Conservation (phyloP, 106 monocot genomes). For the Iris macrosiphon region DNA sequence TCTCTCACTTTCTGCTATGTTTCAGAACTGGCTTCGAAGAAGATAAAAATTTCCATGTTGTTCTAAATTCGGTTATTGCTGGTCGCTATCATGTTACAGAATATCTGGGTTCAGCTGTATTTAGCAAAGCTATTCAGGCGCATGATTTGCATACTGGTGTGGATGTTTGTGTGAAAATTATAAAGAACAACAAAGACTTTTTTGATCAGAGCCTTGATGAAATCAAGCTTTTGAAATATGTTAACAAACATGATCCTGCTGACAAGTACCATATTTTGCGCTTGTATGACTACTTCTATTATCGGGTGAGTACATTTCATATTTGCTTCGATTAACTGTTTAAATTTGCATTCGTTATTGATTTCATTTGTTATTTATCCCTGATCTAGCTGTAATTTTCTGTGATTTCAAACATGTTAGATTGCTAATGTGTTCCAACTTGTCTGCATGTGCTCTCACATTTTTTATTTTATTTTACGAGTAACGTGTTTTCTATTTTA, state of each 20-base stretch:
- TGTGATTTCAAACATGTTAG: not conserved
- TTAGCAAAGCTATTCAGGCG: conserved; percentile 99
- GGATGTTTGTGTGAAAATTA: conserved; percentile 99
- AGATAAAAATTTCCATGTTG: conserved; percentile 97
- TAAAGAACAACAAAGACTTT: conserved; percentile 99
- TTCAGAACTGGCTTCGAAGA: conserved; percentile 99
- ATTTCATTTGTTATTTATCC: too few species aligned
- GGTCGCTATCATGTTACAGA: conserved; percentile 99
- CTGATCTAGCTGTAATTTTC: too few species aligned
- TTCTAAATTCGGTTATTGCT: conserved; percentile 96
- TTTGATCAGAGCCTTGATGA: conserved; percentile 99
- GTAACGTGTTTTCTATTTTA: too few species aligned
- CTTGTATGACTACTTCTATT: conserved; percentile 97
- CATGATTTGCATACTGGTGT: conserved; percentile 98
- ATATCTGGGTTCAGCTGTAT: conserved; percentile 94
- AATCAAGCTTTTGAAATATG: conserved; percentile 97
- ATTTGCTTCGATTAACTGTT: not conserved
- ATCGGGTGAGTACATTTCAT: conserved; percentile 58
- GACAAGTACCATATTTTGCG: conserved; percentile 95
- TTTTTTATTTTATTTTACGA: too few species aligned
- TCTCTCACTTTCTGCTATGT: too few species aligned
- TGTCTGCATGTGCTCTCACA: too few species aligned
- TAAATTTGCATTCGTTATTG: not conserved
- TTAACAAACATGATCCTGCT: conserved; percentile 95
- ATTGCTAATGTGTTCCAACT: not conserved